Percentiles rank a stretch among this genome's conserved stretches.
phyloP scores from a whole-genome alignment of 306 rosid genomes.

The Trifolium subterraneum region DNA sequence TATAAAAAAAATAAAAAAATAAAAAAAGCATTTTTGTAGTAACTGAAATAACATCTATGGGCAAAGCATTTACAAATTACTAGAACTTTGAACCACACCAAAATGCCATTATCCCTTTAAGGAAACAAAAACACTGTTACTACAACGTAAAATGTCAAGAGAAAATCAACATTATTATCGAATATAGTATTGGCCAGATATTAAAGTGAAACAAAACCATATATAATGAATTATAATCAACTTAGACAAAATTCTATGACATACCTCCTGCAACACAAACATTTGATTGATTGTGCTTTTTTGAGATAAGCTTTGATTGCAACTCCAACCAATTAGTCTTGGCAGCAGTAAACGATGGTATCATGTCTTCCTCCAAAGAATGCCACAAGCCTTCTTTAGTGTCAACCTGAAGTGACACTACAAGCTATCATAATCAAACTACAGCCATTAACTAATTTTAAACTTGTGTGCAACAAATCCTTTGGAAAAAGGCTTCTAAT shows the following conservation, averaged over 20 bases:
- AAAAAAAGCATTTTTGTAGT: too few species aligned
- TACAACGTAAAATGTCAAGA: not conserved
- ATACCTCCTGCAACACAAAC: slow-evolving; percentile 93
- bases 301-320: slow-evolving; percentile 75
- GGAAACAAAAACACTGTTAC: too few species aligned
- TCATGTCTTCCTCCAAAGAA: slow-evolving; percentile 92
- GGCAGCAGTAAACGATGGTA: slow-evolving; percentile 67
- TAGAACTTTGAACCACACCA: too few species aligned
- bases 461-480: slow-evolving; percentile 16
- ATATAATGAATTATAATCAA: slow-evolving; percentile 35
- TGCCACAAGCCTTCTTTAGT: slow-evolving; percentile 79
- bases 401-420: slow-evolving; percentile 63
- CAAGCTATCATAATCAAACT: slow-evolving; percentile 44
- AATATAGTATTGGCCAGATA: slow-evolving; percentile 20
- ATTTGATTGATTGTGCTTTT: slow-evolving; percentile 63
- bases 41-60: too few species aligned
- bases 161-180: slow-evolving; percentile 13
- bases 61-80: too few species aligned
- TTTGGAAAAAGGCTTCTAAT: slow-evolving; percentile 19
- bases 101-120: too few species aligned
- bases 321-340: slow-evolving; percentile 92
- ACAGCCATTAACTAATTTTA: slow-evolving; percentile 31
- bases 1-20: too few species aligned
- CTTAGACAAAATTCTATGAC: slow-evolving; percentile 41
- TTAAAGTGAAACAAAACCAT: slow-evolving; percentile 21